Evolutionary conservation across 2,329 filamentous ascomycete species (phyloP), one percentile per base, ranked within the genome.

Genomic region (Cercospora zeina): DNA sequence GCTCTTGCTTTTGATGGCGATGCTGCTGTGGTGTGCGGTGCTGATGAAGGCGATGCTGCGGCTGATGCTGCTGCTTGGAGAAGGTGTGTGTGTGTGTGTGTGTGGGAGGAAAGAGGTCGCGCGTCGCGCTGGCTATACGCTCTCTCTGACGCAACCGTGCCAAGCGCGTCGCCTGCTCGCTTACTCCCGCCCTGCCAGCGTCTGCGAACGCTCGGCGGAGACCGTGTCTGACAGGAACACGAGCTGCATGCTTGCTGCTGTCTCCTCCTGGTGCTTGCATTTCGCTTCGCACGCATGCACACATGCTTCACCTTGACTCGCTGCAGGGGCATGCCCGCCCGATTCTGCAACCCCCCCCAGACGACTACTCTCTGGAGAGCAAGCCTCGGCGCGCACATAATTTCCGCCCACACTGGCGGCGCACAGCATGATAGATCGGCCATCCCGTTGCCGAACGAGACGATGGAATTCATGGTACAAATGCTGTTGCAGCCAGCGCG

Each of bases 11-110:
- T 27, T 27, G 24, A 27, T 6, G 24, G 24, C 24, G 24, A 16
- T 36, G 42, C 30, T 47, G 45, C 37, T 62, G n/a, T n/a, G n/a
- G n/a, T 14, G n/a, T 51, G 42, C n/a, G 21, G 39, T 42, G 39
- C n/a, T 45, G 39, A 21, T 21, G 16, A 27, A 27, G 24, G 24
- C 24, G 6, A 27, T 27, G 24, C 24, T 27, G 24, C 6, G 3
- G 24, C 24, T 27, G 24, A 3, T 27, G n/a, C 24, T 27, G 39
- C 9, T 16, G 39, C 16, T n/a, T 16, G 8, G 21, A 5, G 39
- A 11, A 45, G 11, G 39, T 21, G 39, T 8, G 14, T 45, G 39
- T 45, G 39, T 19, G 4, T 45, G 34, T 36, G 8, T 13, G 11
- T 34, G 33, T 34, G 21, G 39, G 19, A 45, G 39, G 21, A 21